Evolutionary conservation across 192 early-diverging fungal species (phyloP), one percentile per base, ranked within the genome.

Genomic region (Umbelopsis ramanniana): DNA sequence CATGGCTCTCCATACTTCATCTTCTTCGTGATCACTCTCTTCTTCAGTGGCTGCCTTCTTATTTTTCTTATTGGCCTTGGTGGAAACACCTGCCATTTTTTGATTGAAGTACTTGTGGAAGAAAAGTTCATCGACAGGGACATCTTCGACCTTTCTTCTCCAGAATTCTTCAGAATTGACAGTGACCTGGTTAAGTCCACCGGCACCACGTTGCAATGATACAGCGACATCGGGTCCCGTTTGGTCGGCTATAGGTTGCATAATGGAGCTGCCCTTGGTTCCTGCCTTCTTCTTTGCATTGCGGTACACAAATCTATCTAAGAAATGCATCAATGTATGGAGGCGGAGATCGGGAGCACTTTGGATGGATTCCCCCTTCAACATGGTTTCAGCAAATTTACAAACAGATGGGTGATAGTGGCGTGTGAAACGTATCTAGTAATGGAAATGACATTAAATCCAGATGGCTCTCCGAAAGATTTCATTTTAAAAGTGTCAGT

Each of bases 241-340:
- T 67, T 74, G 84, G 74, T 78, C 88, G 83, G 81, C 85, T 74
- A 82, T 69, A 82, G 83, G 88, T 81, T 89, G 89, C 85, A 89
- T 89, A 71, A 87, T 86, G n/a, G 79, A 82, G 53, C n/a, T 74
- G 19, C 89, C 91, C 46, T 90, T 87, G 52, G 90, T 87, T 1
- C 82, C 76, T 21, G 79, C 71, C 29, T 79, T 72, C 71, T 91
- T 90, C 82, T 96, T 97, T 48, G 97, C 92, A 84, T 95, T 95
- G 81, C 95, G 94, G 83, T 90, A 97, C 26, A 97, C 93, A 87
- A 98, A 97, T 46, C 93, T 87, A 74, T 98, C 96, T 54, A 98
- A 87, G 85, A 98, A 98, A 72, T 96, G 94, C 55, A 90, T 82
- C 48, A 97, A 82, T 14, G 95, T 95, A 80, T 96, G 95, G 75